Base-by-base conservation (phyloP, 306 rosid species). In the Rubus parviflorus region DNA sequence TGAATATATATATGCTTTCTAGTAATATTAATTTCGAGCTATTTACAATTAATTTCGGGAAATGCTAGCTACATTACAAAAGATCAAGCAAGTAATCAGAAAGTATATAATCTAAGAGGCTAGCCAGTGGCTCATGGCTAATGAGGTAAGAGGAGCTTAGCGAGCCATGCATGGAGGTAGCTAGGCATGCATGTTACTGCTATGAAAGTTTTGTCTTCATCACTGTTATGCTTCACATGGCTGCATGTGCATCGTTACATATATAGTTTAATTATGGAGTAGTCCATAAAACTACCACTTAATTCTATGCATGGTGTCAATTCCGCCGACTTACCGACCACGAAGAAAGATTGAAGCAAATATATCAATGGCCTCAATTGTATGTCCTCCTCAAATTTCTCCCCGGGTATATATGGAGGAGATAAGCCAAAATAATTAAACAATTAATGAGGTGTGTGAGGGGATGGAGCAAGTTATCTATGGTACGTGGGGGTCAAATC, bases 271-370 rank as follows among this genome's bases (percentile, higher is more conserved):
- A 30, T 30, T 30, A 30, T 30, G 35, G 35, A 30, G 2, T 1
- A 30, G 35, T 30, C 35, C 35, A 40, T 23, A 52, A 45, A 30
- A 61, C 42, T 15, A 30, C 66, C 30, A 13, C 41, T 30, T 12
- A 11, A 11, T 30, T 25, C 6, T 3, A 30, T 61, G 67, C 66
- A 25, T 25, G 66, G 66, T 60, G 66, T 60, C 66, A 25, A 75
- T 69, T 75, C 80, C 79, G 71, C 83, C 80, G 80, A 80, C 80
- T 80, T 60, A 75, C 83, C 49, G 56, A 56, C 79, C 79, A 57
- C 20, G 63, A 45, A 42, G 30, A 79, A 79, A 62, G 20, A 20
- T 16, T 6, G 49, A 40, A 20, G 20, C 62, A 8, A 54, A n/a
- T 57, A 9, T 10, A 57, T 6, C 63, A 51, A 41, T 35, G 66